Evolutionary conservation across 495 filamentous ascomycete genomes (phyloP), one percentile per base, ranked within the genome.

Genomic region (Letharia lupina): DNA sequence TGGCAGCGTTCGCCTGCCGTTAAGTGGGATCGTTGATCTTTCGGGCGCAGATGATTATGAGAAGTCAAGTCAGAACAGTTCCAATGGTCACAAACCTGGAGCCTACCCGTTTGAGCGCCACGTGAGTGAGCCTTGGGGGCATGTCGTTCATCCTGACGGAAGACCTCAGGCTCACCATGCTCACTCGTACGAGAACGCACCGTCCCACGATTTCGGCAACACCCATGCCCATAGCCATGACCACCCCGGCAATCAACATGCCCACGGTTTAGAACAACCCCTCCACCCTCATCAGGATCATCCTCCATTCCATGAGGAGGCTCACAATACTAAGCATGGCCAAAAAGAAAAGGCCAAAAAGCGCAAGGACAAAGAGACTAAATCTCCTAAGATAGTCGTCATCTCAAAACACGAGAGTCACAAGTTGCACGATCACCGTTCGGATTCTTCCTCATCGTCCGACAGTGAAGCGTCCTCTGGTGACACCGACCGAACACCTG

Each of bases 11-110:
- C 52, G 52, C 52, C 52, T 18, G 15, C 52, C 52, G 1, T 18
- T 10, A 4, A 35, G 31, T 7, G 52, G 52, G 11, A 0, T 56
- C 4, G 52, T 56, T 8, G 52, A 56, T 35, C 31, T 56, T 33
- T 56, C 52, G 41, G 44, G 56, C 18, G 33, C 50, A 23, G 60
- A 69, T 7, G 64, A 64, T 3, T 64, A 52, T n/a, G 67, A 69
- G 37, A 61, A 23, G 31, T 67, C 64, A n/a, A 67, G 65, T 44
- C 60, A 63, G 20, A 47, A 57, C 41, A 45, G 48, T 40, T 63
- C 35, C 37, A n/a, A 33, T 39, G 40, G 65, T 12, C 48, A 67
- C 44, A 47, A 40, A 18, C 45, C 61, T 31, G 39, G 40, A 12
- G 35, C 50, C 16, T 31, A 50, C 31, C 65, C 60, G 42, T 61